Percentiles rank a stretch among this genome's conserved stretches.
Evolutionary conservation across 495 filamentous ascomycete species (phyloP).

Genomic region (Neurospora sp.): DNA sequence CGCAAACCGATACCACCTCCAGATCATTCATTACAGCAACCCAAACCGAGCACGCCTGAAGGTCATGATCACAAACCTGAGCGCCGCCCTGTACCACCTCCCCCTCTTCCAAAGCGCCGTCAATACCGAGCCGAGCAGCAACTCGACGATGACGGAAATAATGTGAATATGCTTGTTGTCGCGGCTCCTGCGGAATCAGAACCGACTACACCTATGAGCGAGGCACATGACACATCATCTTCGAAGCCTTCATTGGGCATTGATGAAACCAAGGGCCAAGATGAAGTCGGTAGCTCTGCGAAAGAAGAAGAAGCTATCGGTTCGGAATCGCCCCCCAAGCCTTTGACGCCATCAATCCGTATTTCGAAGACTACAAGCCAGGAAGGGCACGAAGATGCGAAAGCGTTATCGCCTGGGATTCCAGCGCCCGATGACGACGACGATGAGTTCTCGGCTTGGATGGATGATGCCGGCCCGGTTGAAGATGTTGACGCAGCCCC

Average conservation of each 20-base stretch:
- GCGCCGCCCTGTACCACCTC: slow-evolving; percentile 34
- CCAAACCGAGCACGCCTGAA: slow-evolving; percentile 16
- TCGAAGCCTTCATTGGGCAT: slow-evolving; percentile 37
- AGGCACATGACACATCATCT: slow-evolving; percentile 18
- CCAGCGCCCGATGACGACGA: not conserved
- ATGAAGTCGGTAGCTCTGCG: not conserved
- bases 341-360: slow-evolving; percentile 1
- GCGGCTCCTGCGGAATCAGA: slow-evolving; percentile 48
- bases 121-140: slow-evolving; percentile 16
- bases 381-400: not conserved
- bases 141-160: slow-evolving; percentile 30
- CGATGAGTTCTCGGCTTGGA: slow-evolving; percentile 26
- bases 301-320: not conserved
- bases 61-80: slow-evolving; percentile 20
- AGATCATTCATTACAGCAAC: slow-evolving; percentile 11
- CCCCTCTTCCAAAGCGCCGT: slow-evolving; percentile 26
- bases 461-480: slow-evolving; percentile 14
- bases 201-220: slow-evolving; percentile 40
- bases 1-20: slow-evolving; percentile 35
- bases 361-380: not conserved
- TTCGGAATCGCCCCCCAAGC: not conserved
- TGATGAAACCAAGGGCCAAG: slow-evolving; percentile 10
- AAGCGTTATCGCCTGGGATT: not conserved
- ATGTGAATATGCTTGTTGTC: slow-evolving; percentile 47
- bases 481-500: slow-evolving; percentile 1